phyloP scores from a whole-genome alignment of 306 rosid species.

The Delonix regia region DNA sequence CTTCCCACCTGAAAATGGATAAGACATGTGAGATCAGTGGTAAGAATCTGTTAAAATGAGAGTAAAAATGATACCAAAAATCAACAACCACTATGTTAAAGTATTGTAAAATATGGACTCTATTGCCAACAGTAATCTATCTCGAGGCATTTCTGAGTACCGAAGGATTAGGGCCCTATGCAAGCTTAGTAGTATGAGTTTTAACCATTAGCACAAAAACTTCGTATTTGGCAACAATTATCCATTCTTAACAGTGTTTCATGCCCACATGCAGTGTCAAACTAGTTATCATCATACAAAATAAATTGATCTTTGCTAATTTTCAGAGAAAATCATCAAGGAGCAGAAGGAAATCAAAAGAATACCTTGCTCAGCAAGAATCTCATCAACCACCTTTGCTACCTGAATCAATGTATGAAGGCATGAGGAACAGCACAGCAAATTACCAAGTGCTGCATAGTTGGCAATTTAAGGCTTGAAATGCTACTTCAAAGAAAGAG shows the following conservation, averaged over 20 bases:
- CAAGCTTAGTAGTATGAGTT: neutral
- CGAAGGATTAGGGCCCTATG: neutral
- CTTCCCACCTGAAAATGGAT: conserved; percentile 72
- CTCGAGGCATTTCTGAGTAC: neutral
- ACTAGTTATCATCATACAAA: conserved; percentile 1
- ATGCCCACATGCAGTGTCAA: conserved; percentile 6
- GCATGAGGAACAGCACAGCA: conserved; percentile 9
- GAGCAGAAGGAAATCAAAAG: conserved; percentile 15
- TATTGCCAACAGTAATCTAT: neutral
- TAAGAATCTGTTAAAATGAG: neutral
- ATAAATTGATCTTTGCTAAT: neutral
- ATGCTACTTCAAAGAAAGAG: conserved; percentile 19
- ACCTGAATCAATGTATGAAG: conserved; percentile 56
- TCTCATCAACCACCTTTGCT: conserved; percentile 70
- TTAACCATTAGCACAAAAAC: neutral
- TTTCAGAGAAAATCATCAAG: conserved; percentile 19
- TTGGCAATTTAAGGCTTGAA: conserved; percentile 7
- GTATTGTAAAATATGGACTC: conserved; percentile 13
- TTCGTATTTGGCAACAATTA: neutral
- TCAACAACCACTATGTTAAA: neutral
- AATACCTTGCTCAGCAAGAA: conserved; percentile 74
- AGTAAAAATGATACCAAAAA: conserved; percentile 7
- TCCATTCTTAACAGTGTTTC: neutral
- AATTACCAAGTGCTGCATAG: conserved; percentile 8
- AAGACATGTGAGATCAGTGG: conserved; percentile 27